A percentile compares a stretch with the other conserved stretches of the same genome.
These are phyloP conservation scores for Quercus suber DNA, from an alignment of 306 rosid species.

Conservation along the genomic window DNA sequence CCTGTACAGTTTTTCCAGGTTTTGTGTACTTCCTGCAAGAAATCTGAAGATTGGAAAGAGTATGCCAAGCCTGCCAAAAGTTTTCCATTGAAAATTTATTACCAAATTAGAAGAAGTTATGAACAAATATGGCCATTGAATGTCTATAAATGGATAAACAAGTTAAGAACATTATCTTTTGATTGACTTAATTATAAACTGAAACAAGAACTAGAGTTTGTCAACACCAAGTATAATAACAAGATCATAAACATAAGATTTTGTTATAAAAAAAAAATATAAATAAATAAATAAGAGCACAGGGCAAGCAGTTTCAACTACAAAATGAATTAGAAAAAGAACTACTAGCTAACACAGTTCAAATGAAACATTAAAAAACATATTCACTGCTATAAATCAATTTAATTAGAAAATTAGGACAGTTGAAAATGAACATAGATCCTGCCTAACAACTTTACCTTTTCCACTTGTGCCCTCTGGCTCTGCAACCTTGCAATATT, in stretches of 20 bases:
- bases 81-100: conserved; percentile 18
- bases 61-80: conserved; percentile 68
- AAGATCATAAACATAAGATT: not conserved
- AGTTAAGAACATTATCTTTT: not conserved
- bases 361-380: conserved; percentile 3
- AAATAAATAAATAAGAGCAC: not conserved
- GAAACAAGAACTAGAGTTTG: conserved; percentile 13
- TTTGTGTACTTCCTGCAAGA: conserved; percentile 53
- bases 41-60: conserved; percentile 61
- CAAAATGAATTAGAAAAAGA: conserved; percentile 2
- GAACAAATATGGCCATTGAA: not conserved
- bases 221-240: conserved; percentile 8
- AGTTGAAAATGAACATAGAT: not conserved
- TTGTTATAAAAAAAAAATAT: not conserved
- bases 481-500: conserved; percentile 48
- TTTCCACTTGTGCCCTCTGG: conserved; percentile 54
- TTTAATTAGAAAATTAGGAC: not conserved
- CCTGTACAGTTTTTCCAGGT: conserved; percentile 57
- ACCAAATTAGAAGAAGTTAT: conserved; percentile 8
- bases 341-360: not conserved
- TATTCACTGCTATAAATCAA: conserved; percentile 15
- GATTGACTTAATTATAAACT: not conserved
- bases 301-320: conserved; percentile 1
- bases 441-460: conserved; percentile 41
- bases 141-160: not conserved